Base-by-base conservation (phyloP, 2,329 filamentous ascomycete genomes). In the Geosmithia putterillii region DNA sequence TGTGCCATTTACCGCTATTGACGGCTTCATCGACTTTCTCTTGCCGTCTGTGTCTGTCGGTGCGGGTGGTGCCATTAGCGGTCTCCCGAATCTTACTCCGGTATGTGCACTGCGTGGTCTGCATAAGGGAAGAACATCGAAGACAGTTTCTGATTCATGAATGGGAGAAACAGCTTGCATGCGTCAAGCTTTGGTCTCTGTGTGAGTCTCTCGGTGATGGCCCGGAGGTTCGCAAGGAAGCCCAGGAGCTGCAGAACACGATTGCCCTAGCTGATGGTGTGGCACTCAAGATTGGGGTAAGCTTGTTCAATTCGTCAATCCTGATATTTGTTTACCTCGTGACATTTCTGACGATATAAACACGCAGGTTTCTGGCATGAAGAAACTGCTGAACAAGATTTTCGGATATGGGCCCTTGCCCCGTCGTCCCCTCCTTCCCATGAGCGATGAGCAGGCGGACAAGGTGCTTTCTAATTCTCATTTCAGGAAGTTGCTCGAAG, bases 21-120 rank as follows among this genome's bases (percentile, higher is more conserved):
- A 49, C 39, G 54, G 54, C 10, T 55, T 55, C 45, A 54, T 54
- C 20, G 54, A 56, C 42, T 50, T 56, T 39, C 42, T 57, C 18
- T 42, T 55, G n/a, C 54, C 54, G 3, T 53, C 51, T 7, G 46
- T 57, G 7, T 38, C 50, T 1, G 45, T 44, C 10, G 53, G 53
- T 10, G 39, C 43, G 14, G 43, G 40, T 14, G 40, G 40, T 32
- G 40, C 40, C 8, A 41, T 41, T 20, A 22, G 19, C 14, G 40
- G 40, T 7, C 23, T 41, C 9, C 40, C 40, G 17, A 41, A 41
- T 20, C 18, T 41, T 41, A 22, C 6, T 12, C 40, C 40, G 40
- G 40, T 41, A 19, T n/a, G 40, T 41, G 15, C 14, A 17, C 12
- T n/a, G n/a, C n/a, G n/a, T n/a, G n/a, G n/a, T 38, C 19, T 38